Evolutionary conservation across 306 rosid genomes (phyloP), one percentile per base, ranked within the genome.

Genomic region (Chamaecrista fasciculata): DNA sequence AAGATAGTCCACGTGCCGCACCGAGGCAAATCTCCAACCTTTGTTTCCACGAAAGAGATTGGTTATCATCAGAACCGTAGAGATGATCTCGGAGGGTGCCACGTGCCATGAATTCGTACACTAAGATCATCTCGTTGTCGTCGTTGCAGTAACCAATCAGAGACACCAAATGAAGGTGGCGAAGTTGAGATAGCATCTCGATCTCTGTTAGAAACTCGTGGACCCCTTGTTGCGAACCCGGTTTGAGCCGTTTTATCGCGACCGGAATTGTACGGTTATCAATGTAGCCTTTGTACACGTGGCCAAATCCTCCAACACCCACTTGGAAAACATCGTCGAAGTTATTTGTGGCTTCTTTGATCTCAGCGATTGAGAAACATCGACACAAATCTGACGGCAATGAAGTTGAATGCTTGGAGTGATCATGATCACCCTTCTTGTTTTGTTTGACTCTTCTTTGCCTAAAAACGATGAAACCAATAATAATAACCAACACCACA

Each of bases 81-180:
- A 82, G 78, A 56, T 82, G 86, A 0, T 82, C 75, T 0, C 67
- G 55, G 18, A 78, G 70, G 28, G 75, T 78, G 1, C 86, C 82
- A 0, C 52, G 49, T 0, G 24, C 16, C 85, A 81, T 81, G 34
- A 21, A 64, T 6, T 81, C 85, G 5, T 81, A 81, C 6, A 81
- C 23, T 0, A 81, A 26, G 2, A 77, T 3, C 82, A 69, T 81
- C n/a, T 81, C 82, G 3, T 48, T 46, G 21, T 6, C 55, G 9
- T 69, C 80, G 5, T 76, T 28, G 16, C 52, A 47, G 52, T 18
- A 47, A 7, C 52, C 24, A 18, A 47, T 6, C 1, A 47, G 52
- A 18, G 52, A 47, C 8, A 18, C 24, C 11, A 47, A 16, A 47
- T 47, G 24, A 18, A 16, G 52, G 24, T 47, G 52, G 20, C 52